phyloP scores from a whole-genome alignment of 1,284 basidiomycete species.

The Cerrena zonata region DNA sequence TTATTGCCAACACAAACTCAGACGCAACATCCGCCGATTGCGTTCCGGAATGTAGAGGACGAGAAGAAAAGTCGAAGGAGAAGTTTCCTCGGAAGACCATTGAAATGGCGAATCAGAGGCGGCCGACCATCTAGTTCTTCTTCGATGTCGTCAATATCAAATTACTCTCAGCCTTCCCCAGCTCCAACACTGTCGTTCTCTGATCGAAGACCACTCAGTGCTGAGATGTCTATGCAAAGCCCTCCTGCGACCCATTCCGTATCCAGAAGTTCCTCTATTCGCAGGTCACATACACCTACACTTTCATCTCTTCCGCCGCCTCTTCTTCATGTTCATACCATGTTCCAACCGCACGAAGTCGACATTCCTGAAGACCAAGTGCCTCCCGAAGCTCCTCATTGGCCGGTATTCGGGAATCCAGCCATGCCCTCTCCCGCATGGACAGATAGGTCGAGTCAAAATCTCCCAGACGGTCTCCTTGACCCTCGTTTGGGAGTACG shows the following conservation, averaged over 20 bases:
- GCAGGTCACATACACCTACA: constrained; percentile 15
- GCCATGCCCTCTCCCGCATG: constrained; percentile 30
- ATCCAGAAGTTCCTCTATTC: constrained; percentile 8
- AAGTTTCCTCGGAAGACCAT: constrained; percentile 20
- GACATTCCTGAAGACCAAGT: constrained; percentile 8
- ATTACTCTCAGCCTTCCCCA: not conserved
- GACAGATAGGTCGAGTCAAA: constrained; percentile 29
- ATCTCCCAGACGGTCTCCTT: constrained; percentile 33
- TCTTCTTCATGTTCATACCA: not conserved
- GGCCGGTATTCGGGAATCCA: constrained; percentile 17
- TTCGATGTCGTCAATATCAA: not conserved
- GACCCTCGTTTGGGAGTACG: constrained; percentile 28
- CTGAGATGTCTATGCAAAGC: not conserved
- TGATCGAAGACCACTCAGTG: not conserved
- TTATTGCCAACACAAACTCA: constrained; percentile 20
- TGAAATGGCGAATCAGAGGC: constrained; percentile 14
- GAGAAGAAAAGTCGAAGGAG: constrained; percentile 9
- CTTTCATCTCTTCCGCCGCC: constrained; percentile 14
- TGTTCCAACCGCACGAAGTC: constrained; percentile 4
- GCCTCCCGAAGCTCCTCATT: constrained; percentile 9
- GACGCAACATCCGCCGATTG: constrained; percentile 15
- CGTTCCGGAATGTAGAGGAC: constrained; percentile 13
- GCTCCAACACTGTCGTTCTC: not conserved
- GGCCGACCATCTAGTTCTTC: constrained; percentile 1
- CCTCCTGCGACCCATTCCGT: not conserved